Percentiles rank a stretch among this genome's conserved stretches.
Evolutionary conservation across 2,329 filamentous ascomycete genomes (phyloP).

Genomic region (Akanthomyces muscarius): DNA sequence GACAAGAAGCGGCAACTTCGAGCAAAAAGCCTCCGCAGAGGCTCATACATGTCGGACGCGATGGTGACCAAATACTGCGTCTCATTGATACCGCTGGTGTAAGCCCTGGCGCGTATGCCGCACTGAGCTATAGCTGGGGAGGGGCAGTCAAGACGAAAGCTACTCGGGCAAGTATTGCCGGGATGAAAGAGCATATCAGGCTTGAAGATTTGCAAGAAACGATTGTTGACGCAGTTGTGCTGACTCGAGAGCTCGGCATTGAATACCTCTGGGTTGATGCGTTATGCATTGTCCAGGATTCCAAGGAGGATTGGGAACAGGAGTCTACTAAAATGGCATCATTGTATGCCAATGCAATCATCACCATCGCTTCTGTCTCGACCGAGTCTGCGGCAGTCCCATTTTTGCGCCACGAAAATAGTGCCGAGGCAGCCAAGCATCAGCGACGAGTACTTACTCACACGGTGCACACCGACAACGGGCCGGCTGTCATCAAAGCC

Average conservation of each 20-base stretch:
- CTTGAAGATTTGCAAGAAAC: slow-evolving; percentile 19
- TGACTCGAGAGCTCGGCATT: slow-evolving; percentile 24
- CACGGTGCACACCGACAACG: neutral
- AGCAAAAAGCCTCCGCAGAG: neutral
- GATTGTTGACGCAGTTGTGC: slow-evolving; percentile 27
- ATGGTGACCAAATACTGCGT: neutral
- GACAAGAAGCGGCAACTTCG: neutral
- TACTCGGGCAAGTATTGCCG: neutral
- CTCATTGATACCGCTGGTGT: neutral
- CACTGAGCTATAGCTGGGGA: slow-evolving; percentile 11
- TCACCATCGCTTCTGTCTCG: slow-evolving; percentile 20
- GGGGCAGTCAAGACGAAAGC: neutral
- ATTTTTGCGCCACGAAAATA: slow-evolving; percentile 11
- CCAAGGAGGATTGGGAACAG: slow-evolving; percentile 18
- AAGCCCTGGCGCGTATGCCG: neutral
- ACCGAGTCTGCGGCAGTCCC: slow-evolving; percentile 9
- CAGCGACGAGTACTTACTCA: slow-evolving; percentile 6
- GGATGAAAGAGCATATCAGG: neutral
- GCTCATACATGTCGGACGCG: neutral
- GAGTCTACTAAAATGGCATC: slow-evolving; percentile 21
- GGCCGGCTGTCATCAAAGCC: neutral
- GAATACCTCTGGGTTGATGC: slow-evolving; percentile 32
- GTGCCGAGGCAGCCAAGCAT: neutral
- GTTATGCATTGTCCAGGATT: slow-evolving; percentile 30
- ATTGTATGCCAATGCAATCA: slow-evolving; percentile 20